Base-by-base conservation (phyloP, 192 early-diverging fungal species). In the Kappamyces sp. region DNA sequence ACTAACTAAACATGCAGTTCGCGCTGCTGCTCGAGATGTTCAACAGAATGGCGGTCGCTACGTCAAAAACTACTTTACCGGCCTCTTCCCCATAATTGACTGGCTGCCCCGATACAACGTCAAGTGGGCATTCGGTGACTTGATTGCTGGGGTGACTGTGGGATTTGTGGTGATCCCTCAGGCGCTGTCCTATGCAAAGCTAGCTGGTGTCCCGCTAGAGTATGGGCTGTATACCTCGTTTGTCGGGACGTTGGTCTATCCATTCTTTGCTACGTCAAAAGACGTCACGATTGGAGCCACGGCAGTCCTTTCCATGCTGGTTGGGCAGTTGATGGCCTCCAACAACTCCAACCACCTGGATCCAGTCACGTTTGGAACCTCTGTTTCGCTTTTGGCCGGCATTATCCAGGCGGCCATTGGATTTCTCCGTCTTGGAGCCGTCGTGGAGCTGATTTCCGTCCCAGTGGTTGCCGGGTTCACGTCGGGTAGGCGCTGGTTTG, bases 381-480 rank as follows among this genome's bases (percentile, higher is more conserved):
- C 79, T 29, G 48, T 91, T 34, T 75, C 88, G 29, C 72, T 94
- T 31, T 71, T 93, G 47, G 72, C 83, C 29, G 93, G 93, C 15
- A 63, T 88, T 15, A 71, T 91, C 29, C 65, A 86, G 11, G 69
- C 84, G 9, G 68, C 76, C 41, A 58, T 96, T 34, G 93, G 91
- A 22, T 54, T 93, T 6, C 63, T 94, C 12, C 85, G 89, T 4
- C 72, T 96, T 9, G 93, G 93, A 4, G 77, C 90, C 48, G 69
- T 94, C 33, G 85, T 94, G 40, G 87, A 93, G 61, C 93, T 94
- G 61, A 88, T 96, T 62, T 84, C 88, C 31, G 66, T 76, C 36
- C 81, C 91, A 1, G 87, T 88, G 31, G 84, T 96, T 60, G 85
- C 86, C 0, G 91, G 91, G 0, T 96, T 94, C 65, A 91, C 87